Evolutionary conservation across 2,329 filamentous ascomycete species (phyloP).

Genomic region (Pseudogymnoascus sp.): DNA sequence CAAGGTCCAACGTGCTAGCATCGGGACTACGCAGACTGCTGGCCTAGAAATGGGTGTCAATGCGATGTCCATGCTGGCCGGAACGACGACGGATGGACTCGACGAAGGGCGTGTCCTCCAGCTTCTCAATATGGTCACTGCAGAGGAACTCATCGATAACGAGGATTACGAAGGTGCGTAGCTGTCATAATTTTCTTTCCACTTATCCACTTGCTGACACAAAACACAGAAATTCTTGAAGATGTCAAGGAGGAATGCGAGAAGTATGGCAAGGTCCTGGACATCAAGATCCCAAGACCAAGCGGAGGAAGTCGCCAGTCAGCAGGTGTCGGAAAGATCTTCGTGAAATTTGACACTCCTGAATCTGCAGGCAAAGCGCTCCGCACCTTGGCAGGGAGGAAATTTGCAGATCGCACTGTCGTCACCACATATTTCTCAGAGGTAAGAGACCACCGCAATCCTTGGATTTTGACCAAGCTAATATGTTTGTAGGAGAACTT

Average conservation of each 20-base stretch:
- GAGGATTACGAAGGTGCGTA: conserved; percentile 86
- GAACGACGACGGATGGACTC: conserved; percentile 69
- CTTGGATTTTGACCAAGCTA: conserved; percentile 21
- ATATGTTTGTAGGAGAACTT: conserved; percentile 68
- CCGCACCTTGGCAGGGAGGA: conserved; percentile 82
- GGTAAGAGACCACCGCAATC: conserved; percentile 39
- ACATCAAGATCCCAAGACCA: conserved; percentile 90
- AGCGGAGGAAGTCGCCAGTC: conserved; percentile 74
- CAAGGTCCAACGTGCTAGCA: conserved; percentile 80
- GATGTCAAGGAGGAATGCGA: conserved; percentile 88
- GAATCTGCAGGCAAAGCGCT: conserved; percentile 79
- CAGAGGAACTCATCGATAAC: conserved; percentile 85
- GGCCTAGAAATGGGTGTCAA: conserved; percentile 94
- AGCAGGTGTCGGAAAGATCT: conserved; percentile 94
- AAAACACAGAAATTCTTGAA: conserved; percentile 75
- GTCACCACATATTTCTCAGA: conserved; percentile 96
- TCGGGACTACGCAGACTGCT: conserved; percentile 85
- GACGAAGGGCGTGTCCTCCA: conserved; percentile 81
- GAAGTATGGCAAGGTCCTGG: conserved; percentile 78
- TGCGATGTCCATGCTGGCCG: conserved; percentile 95
- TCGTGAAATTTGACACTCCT: conserved; percentile 77
- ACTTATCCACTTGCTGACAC: conserved; percentile 28
- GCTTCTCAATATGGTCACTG: conserved; percentile 95
- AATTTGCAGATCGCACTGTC: conserved; percentile 93
- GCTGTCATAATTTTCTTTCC: background rate